Base-by-base conservation (phyloP, 805 yeast genomes). In the Soucietia sequanensis region DNA sequence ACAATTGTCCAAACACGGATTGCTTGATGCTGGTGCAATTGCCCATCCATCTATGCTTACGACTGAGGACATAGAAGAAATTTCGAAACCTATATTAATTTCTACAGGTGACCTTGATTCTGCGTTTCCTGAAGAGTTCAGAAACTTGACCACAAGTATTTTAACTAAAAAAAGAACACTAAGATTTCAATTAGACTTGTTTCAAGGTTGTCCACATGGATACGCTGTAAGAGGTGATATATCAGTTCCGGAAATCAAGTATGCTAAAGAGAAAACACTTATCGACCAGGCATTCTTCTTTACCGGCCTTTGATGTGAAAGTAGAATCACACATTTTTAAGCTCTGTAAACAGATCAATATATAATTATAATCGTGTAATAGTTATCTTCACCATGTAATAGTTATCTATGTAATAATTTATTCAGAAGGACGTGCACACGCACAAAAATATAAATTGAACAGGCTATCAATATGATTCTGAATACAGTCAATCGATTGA, bases 1-100 rank as follows among this genome's bases (percentile, higher is more conserved):
- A 22, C 49, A 67, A 7, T 38, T 62, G 30, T 47, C 56, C 4
- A 47, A 51, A 19, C 44, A 35, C 18, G 73, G 74, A 17, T 28
- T 49, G 6, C 71, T 75, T 23, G 75, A 76, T 41, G 84, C 70
- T 11, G 85, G 75, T 48, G 91, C 89, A 7, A 56, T 78, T 44
- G 90, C 90, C 3, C 96, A 88, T 60, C 95, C 96, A 4, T 79
- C 90, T 4, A 67, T 78, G 37, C 78, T 81, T n/a, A 42, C 69
- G 10, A 66, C 68, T 14, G 85, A 76, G 23, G 90, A 80, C 47
- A 65, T 84, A 30, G 75, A 66, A 32, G 72, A 64, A 1, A 54
- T 89, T 46, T 28, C 44, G 0, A 76, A 70, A 44, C 95, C 95
- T 9, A 23, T 89, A 15, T 47, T 81, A 45, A 77, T 88, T 43